A percentile compares a stretch with the other conserved stretches of the same genome.
Evolutionary conservation across 2,329 filamentous ascomycete species (phyloP).

Genomic region (Neofusicoccum cordaticola): DNA sequence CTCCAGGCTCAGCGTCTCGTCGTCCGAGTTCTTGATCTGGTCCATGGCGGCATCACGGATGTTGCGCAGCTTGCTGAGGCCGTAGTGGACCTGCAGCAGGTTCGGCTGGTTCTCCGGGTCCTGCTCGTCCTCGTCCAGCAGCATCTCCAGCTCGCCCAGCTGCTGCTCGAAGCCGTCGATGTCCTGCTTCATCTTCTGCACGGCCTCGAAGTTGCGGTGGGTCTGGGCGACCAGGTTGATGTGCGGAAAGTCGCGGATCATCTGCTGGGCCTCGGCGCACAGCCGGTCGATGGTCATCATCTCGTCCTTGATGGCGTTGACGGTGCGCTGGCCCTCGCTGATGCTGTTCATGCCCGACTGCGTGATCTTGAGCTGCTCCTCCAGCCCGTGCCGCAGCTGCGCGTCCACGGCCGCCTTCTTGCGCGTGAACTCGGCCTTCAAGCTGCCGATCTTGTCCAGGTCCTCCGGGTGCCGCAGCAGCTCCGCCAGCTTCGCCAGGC

Average conservation of each 20-base stretch:
- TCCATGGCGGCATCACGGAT: constrained; percentile 96
- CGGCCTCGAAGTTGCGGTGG: constrained; percentile 92
- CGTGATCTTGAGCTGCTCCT: constrained; percentile 90
- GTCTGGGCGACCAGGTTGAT: constrained; percentile 91
- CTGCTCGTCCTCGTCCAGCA: constrained; percentile 79
- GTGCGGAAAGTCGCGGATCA: constrained; percentile 93
- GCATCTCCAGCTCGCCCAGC: constrained; percentile 69
- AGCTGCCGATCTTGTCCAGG: constrained; percentile 86
- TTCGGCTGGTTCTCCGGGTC: constrained; percentile 91
- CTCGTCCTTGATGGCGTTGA: constrained; percentile 93
- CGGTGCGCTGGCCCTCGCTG: constrained; percentile 83
- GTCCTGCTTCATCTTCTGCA: constrained; percentile 88
- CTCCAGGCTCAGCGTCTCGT: constrained; percentile 76
- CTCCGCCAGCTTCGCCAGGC: constrained; percentile 73
- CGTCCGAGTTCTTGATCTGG: constrained; percentile 78
- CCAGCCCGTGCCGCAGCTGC: constrained; percentile 81
- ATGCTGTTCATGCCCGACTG: constrained; percentile 90
- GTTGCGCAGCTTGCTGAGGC: constrained; percentile 85
- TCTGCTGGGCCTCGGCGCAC: constrained; percentile 94
- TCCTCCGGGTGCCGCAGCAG: constrained; percentile 94
- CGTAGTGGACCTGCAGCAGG: constrained; percentile 83
- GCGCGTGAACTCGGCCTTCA: constrained; percentile 89
- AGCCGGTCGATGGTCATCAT: constrained; percentile 98
- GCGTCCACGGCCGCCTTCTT: constrained; percentile 91
- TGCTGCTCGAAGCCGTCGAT: constrained; percentile 83